A percentile compares a stretch with the other conserved stretches of the same genome.
phyloP scores from a whole-genome alignment of 371 early-diverging fungal species.

The Mucor indicus region DNA sequence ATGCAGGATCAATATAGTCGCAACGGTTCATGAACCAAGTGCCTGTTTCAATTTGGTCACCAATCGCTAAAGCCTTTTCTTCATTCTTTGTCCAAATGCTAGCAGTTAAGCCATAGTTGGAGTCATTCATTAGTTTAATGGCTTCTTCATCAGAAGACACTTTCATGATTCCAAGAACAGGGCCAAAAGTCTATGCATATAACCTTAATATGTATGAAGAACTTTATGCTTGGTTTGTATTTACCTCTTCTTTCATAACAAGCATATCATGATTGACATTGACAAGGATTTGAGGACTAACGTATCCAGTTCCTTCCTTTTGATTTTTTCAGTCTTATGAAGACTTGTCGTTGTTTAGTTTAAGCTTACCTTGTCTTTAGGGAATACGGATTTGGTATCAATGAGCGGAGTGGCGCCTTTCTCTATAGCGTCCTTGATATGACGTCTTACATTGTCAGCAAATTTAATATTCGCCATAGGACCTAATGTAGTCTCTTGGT shows the following conservation, averaged over 20 bases:
- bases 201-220: too few species aligned
- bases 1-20: slow-evolving; percentile 78
- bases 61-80: slow-evolving; percentile 61
- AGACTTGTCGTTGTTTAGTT: too few species aligned
- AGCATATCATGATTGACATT: slow-evolving; percentile 74
- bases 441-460: slow-evolving; percentile 69
- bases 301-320: slow-evolving; percentile 45
- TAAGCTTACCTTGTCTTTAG: slow-evolving; percentile 54
- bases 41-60: slow-evolving; percentile 73
- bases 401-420: slow-evolving; percentile 71
- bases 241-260: slow-evolving; percentile 76
- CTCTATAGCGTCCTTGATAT: slow-evolving; percentile 68
- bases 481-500: slow-evolving; percentile 69
- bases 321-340: neutral
- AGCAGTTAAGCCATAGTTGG: slow-evolving; percentile 80
- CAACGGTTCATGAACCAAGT: slow-evolving; percentile 90
- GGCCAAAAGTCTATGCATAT: slow-evolving; percentile 77
- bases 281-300: slow-evolving; percentile 76
- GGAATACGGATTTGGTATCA: slow-evolving; percentile 53
- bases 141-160: slow-evolving; percentile 77
- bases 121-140: slow-evolving; percentile 77
- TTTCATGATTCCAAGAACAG: slow-evolving; percentile 76
- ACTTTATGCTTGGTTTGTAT: too few species aligned
- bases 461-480: slow-evolving; percentile 74
- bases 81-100: slow-evolving; percentile 76